Conservation (phyloP, 495 filamentous ascomycete genomes). For the Aspergillus mulundensis region DNA sequence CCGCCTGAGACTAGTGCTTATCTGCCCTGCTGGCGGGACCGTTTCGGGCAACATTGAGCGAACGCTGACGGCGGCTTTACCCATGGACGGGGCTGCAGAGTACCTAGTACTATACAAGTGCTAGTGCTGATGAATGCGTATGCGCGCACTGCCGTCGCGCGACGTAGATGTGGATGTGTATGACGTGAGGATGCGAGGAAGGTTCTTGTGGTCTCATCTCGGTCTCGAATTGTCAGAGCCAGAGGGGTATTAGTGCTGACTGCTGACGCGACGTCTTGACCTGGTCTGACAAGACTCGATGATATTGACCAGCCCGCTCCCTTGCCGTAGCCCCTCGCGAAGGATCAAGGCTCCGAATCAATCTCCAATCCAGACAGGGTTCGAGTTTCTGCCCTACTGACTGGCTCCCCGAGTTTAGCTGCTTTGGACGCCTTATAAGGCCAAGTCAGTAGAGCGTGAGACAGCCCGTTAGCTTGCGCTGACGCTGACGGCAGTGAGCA, state of each 20-base stretch:
- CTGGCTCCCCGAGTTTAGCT: background rate
- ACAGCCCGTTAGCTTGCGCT: background rate
- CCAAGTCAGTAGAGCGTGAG: background rate
- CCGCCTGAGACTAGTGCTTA: slow-evolving; percentile 11
- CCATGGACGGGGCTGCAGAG: background rate
- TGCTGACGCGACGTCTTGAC: background rate
- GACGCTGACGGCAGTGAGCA: background rate
- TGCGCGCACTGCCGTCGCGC: background rate
- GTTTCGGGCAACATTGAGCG: slow-evolving; percentile 7
- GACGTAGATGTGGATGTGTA: background rate
- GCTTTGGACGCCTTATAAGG: background rate
- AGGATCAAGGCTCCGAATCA: background rate
- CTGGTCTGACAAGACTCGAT: background rate
- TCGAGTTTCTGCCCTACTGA: background rate
- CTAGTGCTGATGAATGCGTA: background rate
- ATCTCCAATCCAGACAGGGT: background rate
- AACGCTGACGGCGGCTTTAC: background rate
- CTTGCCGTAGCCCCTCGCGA: background rate
- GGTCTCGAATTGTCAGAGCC: background rate
- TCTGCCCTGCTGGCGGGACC: slow-evolving; percentile 2
- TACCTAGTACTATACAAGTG: background rate
- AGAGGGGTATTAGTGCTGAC: slow-evolving; percentile 3
- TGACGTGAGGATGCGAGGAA: slow-evolving; percentile 5
- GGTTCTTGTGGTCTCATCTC: background rate
- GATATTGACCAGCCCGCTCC: background rate